Conservation (phyloP, 805 yeast species). For the Metschnikowia arizonensis region DNA sequence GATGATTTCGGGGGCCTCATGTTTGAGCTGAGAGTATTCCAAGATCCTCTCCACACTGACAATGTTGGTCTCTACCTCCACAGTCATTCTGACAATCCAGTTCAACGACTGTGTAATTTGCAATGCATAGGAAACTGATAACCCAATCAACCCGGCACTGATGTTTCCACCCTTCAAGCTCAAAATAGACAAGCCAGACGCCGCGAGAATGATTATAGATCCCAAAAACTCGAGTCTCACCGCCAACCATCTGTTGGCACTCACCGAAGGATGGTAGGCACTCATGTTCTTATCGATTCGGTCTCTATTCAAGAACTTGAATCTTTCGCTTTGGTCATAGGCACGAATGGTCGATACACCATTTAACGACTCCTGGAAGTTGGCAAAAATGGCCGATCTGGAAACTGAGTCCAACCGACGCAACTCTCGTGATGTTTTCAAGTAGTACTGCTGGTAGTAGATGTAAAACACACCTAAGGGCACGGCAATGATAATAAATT, state of each 20-base stretch:
- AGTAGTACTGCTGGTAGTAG: constrained; percentile 71
- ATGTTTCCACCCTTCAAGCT: constrained; percentile 64
- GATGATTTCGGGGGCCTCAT: constrained; percentile 81
- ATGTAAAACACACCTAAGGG: constrained; percentile 67
- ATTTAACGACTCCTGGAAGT: constrained; percentile 75
- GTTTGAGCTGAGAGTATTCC: constrained; percentile 72
- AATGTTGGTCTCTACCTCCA: constrained; percentile 95
- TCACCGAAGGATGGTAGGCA: constrained; percentile 88
- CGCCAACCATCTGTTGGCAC: constrained; percentile 97
- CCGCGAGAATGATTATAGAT: constrained; percentile 77
- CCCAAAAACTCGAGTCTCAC: constrained; percentile 91
- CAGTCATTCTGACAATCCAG: constrained; percentile 99
- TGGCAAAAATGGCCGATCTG: constrained; percentile 76
- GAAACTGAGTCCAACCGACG: constrained; percentile 80
- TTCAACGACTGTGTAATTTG: constrained; percentile 90
- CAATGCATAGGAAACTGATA: constrained; percentile 87
- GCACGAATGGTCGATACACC: constrained; percentile 78
- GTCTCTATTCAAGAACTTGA: constrained; percentile 57
- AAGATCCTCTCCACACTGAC: constrained; percentile 93
- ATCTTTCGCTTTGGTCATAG: constrained; percentile 61
- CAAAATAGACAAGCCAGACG: constrained; percentile 77
- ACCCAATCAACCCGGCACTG: constrained; percentile 90
- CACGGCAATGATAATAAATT: constrained; percentile 62
- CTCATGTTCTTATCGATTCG: constrained; percentile 83
- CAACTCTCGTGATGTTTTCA: constrained; percentile 75